These are phyloP conservation scores for Parascedosporium putredinis DNA, from an alignment of 2,329 filamentous ascomycete species.

Conservation along the genomic window DNA sequence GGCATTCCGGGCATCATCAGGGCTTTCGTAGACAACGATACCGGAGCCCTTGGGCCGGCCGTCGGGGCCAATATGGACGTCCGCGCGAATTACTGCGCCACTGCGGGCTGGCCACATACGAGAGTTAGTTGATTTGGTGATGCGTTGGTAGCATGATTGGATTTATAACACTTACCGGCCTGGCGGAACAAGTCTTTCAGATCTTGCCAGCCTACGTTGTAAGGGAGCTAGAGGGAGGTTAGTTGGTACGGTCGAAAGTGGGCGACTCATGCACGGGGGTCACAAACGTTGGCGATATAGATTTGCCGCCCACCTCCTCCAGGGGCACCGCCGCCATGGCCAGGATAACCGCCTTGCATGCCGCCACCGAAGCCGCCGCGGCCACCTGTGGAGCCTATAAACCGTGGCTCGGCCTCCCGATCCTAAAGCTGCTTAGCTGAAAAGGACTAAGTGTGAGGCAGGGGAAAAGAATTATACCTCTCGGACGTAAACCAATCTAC, in stretches of 20 bases:
- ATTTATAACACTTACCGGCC: constrained; percentile 61
- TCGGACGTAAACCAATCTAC: constrained; percentile 93
- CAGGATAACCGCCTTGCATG: constrained; percentile 37
- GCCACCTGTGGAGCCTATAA: constrained; percentile 59
- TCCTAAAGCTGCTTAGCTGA: constrained; percentile 46
- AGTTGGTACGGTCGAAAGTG: constrained; percentile 15
- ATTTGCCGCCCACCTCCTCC: constrained; percentile 68
- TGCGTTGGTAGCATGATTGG: background rate
- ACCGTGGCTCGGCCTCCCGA: constrained; percentile 94
- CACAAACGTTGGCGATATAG: constrained; percentile 95
- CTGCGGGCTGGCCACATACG: constrained; percentile 33
- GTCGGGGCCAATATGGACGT: constrained; percentile 86
- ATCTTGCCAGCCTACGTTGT: constrained; percentile 97
- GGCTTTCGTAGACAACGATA: constrained; percentile 90
- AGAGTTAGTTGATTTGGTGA: background rate
- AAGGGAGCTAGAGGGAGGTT: constrained; percentile 63
- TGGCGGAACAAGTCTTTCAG: constrained; percentile 97
- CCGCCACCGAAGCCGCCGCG: constrained; percentile 43
- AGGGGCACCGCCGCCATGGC: constrained; percentile 35
- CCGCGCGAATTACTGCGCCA: constrained; percentile 81
- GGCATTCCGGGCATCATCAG: constrained; percentile 88
- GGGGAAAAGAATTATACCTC: constrained; percentile 53
- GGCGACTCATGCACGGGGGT: constrained; percentile 17
- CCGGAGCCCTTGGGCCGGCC: constrained; percentile 93
- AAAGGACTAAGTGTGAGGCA: background rate